Conservation (phyloP, 2,329 filamentous ascomycete genomes). For the Claviceps paspali region DNA sequence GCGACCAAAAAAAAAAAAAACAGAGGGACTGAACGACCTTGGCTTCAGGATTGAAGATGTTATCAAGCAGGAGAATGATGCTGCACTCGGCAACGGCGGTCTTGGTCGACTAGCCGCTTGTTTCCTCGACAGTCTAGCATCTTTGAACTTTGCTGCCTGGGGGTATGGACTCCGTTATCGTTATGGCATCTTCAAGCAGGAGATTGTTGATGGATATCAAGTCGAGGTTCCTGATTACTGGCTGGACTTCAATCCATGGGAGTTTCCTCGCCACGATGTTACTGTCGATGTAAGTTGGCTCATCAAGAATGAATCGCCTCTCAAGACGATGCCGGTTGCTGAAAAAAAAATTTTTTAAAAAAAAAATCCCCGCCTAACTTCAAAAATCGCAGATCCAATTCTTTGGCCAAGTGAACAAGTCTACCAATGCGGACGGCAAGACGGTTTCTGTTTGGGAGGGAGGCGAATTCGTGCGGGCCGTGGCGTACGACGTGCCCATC, state of each 20-base stretch:
- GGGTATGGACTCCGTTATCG: conserved; percentile 91
- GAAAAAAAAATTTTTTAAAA: too few species aligned
- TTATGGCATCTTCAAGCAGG: conserved; percentile 98
- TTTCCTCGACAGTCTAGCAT: conserved; percentile 91
- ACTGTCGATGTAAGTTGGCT: conserved; percentile 56
- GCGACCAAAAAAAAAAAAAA: conserved; percentile 44
- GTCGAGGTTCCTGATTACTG: conserved; percentile 98
- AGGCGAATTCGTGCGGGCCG: conserved; percentile 80
- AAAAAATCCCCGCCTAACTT: too few species aligned
- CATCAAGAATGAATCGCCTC: background rate
- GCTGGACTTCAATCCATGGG: conserved; percentile 99
- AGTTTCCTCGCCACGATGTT: conserved; percentile 90
- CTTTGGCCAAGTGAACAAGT: conserved; percentile 69
- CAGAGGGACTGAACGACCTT: conserved; percentile 76
- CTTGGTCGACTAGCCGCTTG: conserved; percentile 89
- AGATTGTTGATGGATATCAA: conserved; percentile 95
- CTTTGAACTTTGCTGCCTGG: conserved; percentile 92
- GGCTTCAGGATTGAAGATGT: conserved; percentile 96
- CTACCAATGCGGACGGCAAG: conserved; percentile 63
- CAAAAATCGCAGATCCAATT: conserved; percentile 58
- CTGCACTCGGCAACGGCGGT: conserved; percentile 89
- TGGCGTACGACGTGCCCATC: conserved; percentile 85
- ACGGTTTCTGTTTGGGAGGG: conserved; percentile 68
- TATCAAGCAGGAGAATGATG: conserved; percentile 88
- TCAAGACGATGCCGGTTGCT: background rate